Conservation (phyloP, 2,329 filamentous ascomycete species). For the Penicillium olsonii region DNA sequence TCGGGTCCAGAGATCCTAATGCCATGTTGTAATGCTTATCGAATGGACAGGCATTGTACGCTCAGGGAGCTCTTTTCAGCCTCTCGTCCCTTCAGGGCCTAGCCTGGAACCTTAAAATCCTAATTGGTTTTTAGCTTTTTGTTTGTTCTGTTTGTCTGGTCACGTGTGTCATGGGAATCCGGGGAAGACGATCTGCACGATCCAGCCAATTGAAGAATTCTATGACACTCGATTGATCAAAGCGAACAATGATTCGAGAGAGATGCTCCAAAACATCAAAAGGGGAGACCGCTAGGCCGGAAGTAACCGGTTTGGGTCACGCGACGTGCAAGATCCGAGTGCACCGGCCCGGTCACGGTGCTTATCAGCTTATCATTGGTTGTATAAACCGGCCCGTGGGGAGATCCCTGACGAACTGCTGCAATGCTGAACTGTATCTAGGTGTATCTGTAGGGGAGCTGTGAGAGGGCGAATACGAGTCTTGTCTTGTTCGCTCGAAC, state of each 20-base stretch:
- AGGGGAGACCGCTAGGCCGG: background rate
- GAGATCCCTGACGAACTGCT: constrained; percentile 1
- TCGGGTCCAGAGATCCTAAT: background rate
- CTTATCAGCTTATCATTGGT: constrained; percentile 9
- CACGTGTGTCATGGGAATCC: constrained; percentile 4
- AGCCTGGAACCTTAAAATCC: background rate
- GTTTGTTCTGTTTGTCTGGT: background rate
- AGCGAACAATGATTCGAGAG: too few species aligned
- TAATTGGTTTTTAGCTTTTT: constrained; percentile 2
- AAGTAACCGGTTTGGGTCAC: background rate
- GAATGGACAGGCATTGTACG: too few species aligned
- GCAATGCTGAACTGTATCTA: background rate
- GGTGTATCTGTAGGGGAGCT: background rate
- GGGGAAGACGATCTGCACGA: constrained; percentile 2
- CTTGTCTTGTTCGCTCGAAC: background rate
- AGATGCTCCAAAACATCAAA: too few species aligned
- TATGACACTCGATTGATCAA: background rate
- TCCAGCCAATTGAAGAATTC: background rate
- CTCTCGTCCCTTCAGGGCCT: background rate
- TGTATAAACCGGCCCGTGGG: constrained; percentile 15
- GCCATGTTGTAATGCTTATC: constrained; percentile 9
- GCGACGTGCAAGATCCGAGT: background rate
- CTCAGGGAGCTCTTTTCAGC: background rate
- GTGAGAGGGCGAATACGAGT: background rate
- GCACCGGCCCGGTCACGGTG: constrained; percentile 16